Percentiles rank a stretch among this genome's conserved stretches.
Conservation (phyloP, 192 early-diverging fungal species). For the Coemansia sp. region DNA sequence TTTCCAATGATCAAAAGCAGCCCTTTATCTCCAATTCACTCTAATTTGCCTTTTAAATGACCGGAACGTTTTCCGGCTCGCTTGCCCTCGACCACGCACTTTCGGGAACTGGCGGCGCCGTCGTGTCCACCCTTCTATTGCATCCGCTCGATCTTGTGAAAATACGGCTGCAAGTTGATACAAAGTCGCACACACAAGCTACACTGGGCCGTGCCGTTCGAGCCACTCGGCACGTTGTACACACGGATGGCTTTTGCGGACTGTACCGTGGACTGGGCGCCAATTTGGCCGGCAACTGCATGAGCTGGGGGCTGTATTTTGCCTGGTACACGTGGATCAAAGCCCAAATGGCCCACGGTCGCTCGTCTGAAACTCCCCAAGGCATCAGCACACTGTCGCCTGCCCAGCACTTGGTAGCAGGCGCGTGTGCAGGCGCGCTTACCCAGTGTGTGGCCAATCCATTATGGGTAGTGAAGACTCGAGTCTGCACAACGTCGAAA, state of each 20-base stretch:
- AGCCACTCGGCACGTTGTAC: conserved; percentile 60
- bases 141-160: conserved; percentile 97
- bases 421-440: conserved; percentile 71
- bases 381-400: conserved; percentile 63
- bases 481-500: conserved; percentile 72
- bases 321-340: conserved; percentile 72
- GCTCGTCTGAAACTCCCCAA: conserved; percentile 47
- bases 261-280: conserved; percentile 90
- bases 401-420: conserved; percentile 77
- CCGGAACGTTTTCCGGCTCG: conserved; percentile 47
- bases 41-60: background rate
- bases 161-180: conserved; percentile 83
- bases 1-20: too few relatives aligned
- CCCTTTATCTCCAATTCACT: too few relatives aligned
- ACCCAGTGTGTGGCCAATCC: conserved; percentile 77
- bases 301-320: conserved; percentile 98
- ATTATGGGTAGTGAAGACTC: conserved; percentile 82
- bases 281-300: conserved; percentile 85
- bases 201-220: conserved; percentile 67
- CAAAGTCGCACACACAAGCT: conserved; percentile 52
- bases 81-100: conserved; percentile 75
- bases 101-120: conserved; percentile 84
- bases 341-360: conserved; percentile 41
- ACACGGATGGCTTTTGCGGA: conserved; percentile 64
- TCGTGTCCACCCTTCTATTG: conserved; percentile 74